Base-by-base conservation (phyloP, 331 rosid species). In the Cucumis variabilis region DNA sequence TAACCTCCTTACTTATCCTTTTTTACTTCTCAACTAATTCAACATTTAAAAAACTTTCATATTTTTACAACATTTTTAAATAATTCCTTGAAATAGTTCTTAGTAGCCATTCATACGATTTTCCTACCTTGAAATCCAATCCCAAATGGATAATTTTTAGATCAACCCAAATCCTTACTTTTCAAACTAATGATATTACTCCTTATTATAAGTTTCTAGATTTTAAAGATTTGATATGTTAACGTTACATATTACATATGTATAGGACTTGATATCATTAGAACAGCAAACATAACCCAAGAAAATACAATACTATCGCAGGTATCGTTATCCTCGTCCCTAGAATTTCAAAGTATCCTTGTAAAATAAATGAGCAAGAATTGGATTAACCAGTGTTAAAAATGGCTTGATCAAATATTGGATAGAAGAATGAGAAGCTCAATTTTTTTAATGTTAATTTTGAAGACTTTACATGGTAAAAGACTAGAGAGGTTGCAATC, bases 401-500 rank as follows among this genome's bases (percentile, higher is more conserved):
- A 77, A 51, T 51, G 66, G 66, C 1, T 78, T 78, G 14, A 78
- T 78, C n/a, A 80, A 80, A 55, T 25, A 27, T 16, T 17, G 48
- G 48, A 53, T 79, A 15, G 46, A 80, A 80, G 68, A 19, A 78
- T 50, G 48, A 50, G 46, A 79, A 79, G 25, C 84, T 46, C 68
- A 51, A 51, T 80, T 7, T 78, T 78, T 55, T 55, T 1, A 53
- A 80, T 80, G 67, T 23, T 16, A 80, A 24, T 48, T 70, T 85
- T 11, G 66, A 30, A 83, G 24, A 70, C 30, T 82, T 62, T 60
- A 62, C 84, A 81, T 81, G 70, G 70, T 81, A 58, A 81, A 60
- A 81, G 70, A 30, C 27, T 60, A 60, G 69, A 81, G 85, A 62
- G 72, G 85, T 81, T 82, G 86, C 72, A 82, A 82, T 82, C 67